Evolutionary conservation across 1,284 basidiomycete genomes (phyloP).

Genomic region (Cryptococcus sp.): DNA sequence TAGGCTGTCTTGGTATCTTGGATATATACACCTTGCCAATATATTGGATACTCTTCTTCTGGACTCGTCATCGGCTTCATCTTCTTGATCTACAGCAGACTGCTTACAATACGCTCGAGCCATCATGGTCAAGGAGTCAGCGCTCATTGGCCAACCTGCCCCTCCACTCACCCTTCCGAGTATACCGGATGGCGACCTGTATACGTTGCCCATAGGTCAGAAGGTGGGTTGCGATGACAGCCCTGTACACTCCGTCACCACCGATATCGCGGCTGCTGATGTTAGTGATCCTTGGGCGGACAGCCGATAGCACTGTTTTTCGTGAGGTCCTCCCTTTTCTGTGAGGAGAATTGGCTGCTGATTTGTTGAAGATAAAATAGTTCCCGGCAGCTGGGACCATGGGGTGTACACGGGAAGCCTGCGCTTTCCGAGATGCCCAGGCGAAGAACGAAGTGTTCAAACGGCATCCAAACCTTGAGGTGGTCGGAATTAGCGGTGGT

Average conservation of each 20-base stretch:
- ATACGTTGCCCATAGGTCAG: constrained; percentile 54
- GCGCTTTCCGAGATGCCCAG: constrained; percentile 73
- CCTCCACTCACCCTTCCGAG: constrained; percentile 60
- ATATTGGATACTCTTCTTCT: no score
- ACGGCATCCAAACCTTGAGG: constrained; percentile 60
- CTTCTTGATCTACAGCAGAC: no score
- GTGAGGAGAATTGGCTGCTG: no score
- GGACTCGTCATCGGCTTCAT: no score
- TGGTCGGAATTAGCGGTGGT: constrained; percentile 67
- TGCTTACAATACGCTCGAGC: no score
- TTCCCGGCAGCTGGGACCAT: constrained; percentile 59
- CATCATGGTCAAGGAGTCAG: constrained; percentile 47
- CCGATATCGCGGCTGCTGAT: background rate
- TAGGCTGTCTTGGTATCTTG: no score
- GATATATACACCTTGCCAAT: no score
- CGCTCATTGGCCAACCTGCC: constrained; percentile 59
- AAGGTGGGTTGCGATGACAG: constrained; percentile 24
- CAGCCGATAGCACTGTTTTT: constrained; percentile 70
- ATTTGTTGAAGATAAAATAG: no score
- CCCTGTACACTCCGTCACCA: background rate
- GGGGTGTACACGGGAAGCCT: constrained; percentile 76
- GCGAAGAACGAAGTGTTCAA: constrained; percentile 68
- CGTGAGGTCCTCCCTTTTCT: constrained; percentile 58
- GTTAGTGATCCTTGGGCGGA: background rate
- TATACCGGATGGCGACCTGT: constrained; percentile 57